Base-by-base conservation (phyloP, 805 yeast species). In the Candida taoyuanica region DNA sequence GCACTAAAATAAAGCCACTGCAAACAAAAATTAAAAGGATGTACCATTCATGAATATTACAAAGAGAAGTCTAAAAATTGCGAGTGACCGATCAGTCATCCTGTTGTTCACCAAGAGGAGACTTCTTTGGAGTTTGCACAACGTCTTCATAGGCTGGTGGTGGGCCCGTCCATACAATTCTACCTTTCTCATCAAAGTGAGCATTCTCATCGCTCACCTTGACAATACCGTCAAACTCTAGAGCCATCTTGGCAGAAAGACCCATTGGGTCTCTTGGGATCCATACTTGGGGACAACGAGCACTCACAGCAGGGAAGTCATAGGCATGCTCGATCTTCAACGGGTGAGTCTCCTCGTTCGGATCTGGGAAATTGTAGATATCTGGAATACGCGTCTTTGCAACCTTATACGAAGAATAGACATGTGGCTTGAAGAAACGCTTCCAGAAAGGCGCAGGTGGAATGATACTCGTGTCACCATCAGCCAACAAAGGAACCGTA, bases 181-280 rank as follows among this genome's bases (percentile, higher is more conserved):
- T 63, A 19, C 76, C 79, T 49, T 70, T 65, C 18, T 68, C 67
- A 43, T 71, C 64, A 40, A 85, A 76, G 33, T 64, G 59, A 1
- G 96, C 76, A 48, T 81, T 80, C 33, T 71, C 78, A 56, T 88
- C 95, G 38, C 76, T 67, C 35, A 85, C 77, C 14, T 73, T 70
- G 33, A 87, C 74, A 7, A 77, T 67, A 1, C 68, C 71, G 16
- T 65, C 58, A 36, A 85, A 70, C 29, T 75, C 66, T 28, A 71
- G 72, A 17, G 84, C 78, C 50, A 81, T 78, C 12, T 53, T 56
- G 2, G 68, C 62, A 1, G 95, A 83, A 50, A 86, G 73, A 2
- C 98, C 98, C 74, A 78, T 76, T 8, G 85, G 81, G 59, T 91
- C 98, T 41, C 68, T 67, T n/a, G 97, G 94, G 53, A 91, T 76